phyloP scores from a whole-genome alignment of 2,329 filamentous ascomycete genomes.

The Hypocrella siamensis region DNA sequence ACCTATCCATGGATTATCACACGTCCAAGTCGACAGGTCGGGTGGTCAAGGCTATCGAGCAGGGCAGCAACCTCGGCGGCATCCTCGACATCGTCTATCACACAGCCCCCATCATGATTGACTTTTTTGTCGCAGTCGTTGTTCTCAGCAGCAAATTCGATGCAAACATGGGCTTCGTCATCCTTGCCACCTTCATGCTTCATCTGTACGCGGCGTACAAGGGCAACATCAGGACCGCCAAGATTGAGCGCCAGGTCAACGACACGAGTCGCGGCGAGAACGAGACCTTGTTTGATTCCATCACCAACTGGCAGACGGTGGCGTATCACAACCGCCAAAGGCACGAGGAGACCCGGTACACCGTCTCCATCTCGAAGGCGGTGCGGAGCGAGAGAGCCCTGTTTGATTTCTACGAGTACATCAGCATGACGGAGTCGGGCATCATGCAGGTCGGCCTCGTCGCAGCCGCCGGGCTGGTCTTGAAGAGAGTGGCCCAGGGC shows the following conservation, averaged over 20 bases:
- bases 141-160: slow-evolving; percentile 43
- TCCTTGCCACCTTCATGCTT: slow-evolving; percentile 7
- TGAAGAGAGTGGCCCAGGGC: slow-evolving; percentile 4
- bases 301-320: slow-evolving; percentile 35
- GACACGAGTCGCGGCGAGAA: slow-evolving; percentile 6
- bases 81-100: slow-evolving; percentile 35
- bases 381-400: slow-evolving; percentile 4
- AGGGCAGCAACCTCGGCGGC: slow-evolving; percentile 40
- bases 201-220: slow-evolving; percentile 7
- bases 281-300: slow-evolving; percentile 8
- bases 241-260: slow-evolving; percentile 4
- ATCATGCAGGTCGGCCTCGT: slow-evolving; percentile 8
- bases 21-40: slow-evolving; percentile 46
- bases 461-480: slow-evolving; percentile 2
- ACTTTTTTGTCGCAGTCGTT: slow-evolving; percentile 31
- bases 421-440: slow-evolving; percentile 4
- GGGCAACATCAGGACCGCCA: slow-evolving; percentile 5
- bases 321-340: slow-evolving; percentile 16
- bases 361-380: slow-evolving; percentile 3
- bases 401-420: slow-evolving; percentile 4
- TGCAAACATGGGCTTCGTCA: slow-evolving; percentile 8
- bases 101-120: slow-evolving; percentile 6
- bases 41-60: slow-evolving; percentile 43
- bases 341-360: slow-evolving; percentile 10
- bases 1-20: slow-evolving; percentile 53